Percentiles rank a stretch among this genome's conserved stretches.
Conservation (phyloP, 192 early-diverging fungal species). For the Coemansia sp. region DNA sequence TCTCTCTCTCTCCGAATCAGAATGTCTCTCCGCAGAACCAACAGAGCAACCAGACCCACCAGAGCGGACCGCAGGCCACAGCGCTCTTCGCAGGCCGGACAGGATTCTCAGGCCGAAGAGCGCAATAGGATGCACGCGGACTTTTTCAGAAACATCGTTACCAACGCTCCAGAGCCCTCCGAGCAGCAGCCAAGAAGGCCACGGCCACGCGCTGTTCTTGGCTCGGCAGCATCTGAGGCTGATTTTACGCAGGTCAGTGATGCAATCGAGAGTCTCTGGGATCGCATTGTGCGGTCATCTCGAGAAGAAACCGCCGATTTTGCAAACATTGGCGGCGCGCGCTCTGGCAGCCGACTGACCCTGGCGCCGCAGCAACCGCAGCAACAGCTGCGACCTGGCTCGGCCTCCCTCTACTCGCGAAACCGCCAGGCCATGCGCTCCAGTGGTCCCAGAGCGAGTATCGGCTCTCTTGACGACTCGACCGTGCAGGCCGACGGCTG, state of each 20-base stretch:
- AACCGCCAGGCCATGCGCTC: not conserved
- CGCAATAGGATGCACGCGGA: not conserved
- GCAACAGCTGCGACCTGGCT: not conserved
- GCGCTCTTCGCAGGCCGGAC: not conserved
- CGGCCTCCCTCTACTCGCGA: not conserved
- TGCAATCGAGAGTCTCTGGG: conserved; percentile 14
- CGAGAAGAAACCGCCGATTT: not conserved
- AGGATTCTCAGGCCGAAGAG: not conserved
- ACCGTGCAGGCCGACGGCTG: conserved; percentile 18
- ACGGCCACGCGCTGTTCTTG: not conserved
- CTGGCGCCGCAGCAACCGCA: not conserved
- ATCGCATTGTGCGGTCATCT: conserved; percentile 13
- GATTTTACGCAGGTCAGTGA: conserved; percentile 4
- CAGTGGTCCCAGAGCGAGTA: not conserved
- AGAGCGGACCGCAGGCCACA: not conserved
- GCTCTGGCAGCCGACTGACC: not conserved
- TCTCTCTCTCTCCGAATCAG: not conserved
- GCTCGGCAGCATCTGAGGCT: conserved; percentile 2
- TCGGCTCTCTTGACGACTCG: not conserved
- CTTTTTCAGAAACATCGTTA: not conserved
- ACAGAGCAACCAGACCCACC: not conserved
- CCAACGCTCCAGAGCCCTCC: not conserved
- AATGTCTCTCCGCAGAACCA: conserved; percentile 3
- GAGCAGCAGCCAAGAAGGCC: not conserved
- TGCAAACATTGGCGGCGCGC: not conserved